Evolutionary conservation across 805 yeast species (phyloP).

Genomic region (Saccharomycopsis sp.): DNA sequence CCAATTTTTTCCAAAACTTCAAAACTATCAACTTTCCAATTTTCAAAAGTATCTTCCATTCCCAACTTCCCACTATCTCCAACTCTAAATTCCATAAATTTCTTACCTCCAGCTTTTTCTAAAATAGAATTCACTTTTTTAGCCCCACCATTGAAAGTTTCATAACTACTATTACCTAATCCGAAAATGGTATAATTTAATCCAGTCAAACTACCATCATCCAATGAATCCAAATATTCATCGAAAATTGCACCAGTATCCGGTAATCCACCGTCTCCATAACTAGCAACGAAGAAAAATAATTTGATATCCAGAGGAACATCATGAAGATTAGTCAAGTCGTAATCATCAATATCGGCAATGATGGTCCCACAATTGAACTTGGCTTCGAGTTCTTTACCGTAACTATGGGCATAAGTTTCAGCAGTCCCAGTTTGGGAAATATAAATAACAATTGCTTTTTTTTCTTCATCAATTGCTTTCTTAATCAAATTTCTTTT

Average conservation of each 20-base stretch:
- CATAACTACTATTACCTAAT: constrained; percentile 90
- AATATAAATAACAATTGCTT: constrained; percentile 74
- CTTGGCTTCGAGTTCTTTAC: constrained; percentile 77
- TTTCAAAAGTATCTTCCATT: constrained; percentile 63
- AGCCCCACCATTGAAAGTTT: constrained; percentile 78
- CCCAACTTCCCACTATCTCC: constrained; percentile 97
- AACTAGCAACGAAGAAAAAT: constrained; percentile 79
- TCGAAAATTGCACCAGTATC: constrained; percentile 83
- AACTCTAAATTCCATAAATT: constrained; percentile 69
- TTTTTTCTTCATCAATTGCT: constrained; percentile 52
- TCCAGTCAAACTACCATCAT: constrained; percentile 44
- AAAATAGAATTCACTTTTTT: constrained; percentile 41
- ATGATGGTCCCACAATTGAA: constrained; percentile 76
- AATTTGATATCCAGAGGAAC: constrained; percentile 49
- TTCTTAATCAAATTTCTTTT: constrained; percentile 51
- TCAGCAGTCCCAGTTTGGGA: constrained; percentile 99
- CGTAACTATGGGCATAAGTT: constrained; percentile 84
- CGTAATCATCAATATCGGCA: constrained; percentile 83
- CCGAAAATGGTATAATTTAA: constrained; percentile 75
- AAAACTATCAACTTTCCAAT: constrained; percentile 40
- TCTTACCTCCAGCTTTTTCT: constrained; percentile 55
- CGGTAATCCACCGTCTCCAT: constrained; percentile 98
- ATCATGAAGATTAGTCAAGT: constrained; percentile 63
- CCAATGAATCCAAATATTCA: constrained; percentile 47
- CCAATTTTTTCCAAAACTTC: constrained; percentile 73